Conservation (phyloP, 208 protist genomes). For the Trypanosoma platydactyli region DNA sequence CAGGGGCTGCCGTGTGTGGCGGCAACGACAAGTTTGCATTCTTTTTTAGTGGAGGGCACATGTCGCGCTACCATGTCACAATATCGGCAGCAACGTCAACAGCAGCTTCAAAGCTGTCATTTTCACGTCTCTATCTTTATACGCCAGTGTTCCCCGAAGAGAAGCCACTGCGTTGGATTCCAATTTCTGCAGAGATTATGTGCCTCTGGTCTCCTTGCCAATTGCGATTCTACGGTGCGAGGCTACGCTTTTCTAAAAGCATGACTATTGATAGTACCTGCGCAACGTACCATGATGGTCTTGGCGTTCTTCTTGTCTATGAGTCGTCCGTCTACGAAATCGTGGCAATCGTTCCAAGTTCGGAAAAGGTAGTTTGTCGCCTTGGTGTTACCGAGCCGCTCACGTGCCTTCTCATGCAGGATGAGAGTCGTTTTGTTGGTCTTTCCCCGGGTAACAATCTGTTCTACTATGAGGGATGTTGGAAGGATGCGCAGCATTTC, state of each 20-base stretch:
- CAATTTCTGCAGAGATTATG: constrained; percentile 1
- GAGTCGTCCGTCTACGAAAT: constrained; percentile 28
- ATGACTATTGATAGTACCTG: constrained; percentile 37
- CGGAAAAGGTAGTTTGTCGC: constrained; percentile 21
- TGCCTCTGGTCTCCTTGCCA: constrained; percentile 37
- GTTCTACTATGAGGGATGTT: constrained; percentile 28
- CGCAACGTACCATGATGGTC: constrained; percentile 26
- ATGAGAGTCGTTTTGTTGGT: constrained; percentile 25
- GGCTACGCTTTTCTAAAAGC: constrained; percentile 5
- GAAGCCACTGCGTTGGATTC: constrained; percentile 26
- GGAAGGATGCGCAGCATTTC: constrained; percentile 8
- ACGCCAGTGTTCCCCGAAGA: constrained; percentile 25
- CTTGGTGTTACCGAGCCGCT: constrained; percentile 29
- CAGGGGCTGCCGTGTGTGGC: constrained; percentile 22
- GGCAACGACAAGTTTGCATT: constrained; percentile 9
- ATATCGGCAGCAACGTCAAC: not conserved
- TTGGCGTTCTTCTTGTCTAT: constrained; percentile 33
- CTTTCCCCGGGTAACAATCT: constrained; percentile 26
- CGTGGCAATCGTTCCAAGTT: constrained; percentile 24
- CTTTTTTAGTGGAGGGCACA: constrained; percentile 38
- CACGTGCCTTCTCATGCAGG: constrained; percentile 14
- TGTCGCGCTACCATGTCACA: constrained; percentile 26
- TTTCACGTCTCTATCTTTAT: constrained; percentile 31
- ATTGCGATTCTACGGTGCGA: constrained; percentile 27
- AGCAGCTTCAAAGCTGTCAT: constrained; percentile 14